Evolutionary conservation across 2,329 filamentous ascomycete species (phyloP).

Genomic region (Beauveria australis): DNA sequence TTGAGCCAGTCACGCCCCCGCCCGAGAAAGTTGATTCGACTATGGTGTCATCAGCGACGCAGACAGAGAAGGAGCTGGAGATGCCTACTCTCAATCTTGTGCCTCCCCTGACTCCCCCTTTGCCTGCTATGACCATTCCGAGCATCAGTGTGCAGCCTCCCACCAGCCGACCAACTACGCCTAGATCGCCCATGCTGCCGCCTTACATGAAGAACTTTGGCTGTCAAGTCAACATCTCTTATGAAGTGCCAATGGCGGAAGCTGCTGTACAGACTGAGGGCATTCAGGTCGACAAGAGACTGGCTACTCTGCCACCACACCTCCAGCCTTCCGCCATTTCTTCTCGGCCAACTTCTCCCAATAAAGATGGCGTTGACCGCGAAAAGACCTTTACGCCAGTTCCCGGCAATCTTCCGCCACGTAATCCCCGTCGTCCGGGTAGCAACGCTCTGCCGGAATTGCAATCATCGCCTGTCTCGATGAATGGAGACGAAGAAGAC

Average conservation of each 20-base stretch:
- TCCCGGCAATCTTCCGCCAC: constrained; percentile 46
- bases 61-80: constrained; percentile 39
- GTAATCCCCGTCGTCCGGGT: constrained; percentile 50
- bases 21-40: constrained; percentile 26
- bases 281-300: constrained; percentile 73
- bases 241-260: constrained; percentile 18
- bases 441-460: constrained; percentile 38
- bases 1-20: constrained; percentile 31
- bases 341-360: constrained; percentile 50
- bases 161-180: constrained; percentile 71
- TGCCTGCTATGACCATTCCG: constrained; percentile 54
- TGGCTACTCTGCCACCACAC: constrained; percentile 66
- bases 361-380: constrained; percentile 21
- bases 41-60: constrained; percentile 52
- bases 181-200: constrained; percentile 64
- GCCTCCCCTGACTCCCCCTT: constrained; percentile 23
- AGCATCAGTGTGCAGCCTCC: constrained; percentile 90
- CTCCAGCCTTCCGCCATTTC: constrained; percentile 70
- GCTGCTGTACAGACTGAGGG: constrained; percentile 74
- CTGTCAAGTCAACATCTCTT: constrained; percentile 59
- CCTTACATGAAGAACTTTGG: constrained; percentile 76
- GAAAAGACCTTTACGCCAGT: constrained; percentile 42
- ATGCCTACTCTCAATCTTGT: constrained; percentile 12
- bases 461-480: constrained; percentile 30
- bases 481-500: constrained; percentile 30